Evolutionary conservation across 345 rosid genomes (phyloP), one percentile per base, ranked within the genome.

Genomic region (Viola odorata): DNA sequence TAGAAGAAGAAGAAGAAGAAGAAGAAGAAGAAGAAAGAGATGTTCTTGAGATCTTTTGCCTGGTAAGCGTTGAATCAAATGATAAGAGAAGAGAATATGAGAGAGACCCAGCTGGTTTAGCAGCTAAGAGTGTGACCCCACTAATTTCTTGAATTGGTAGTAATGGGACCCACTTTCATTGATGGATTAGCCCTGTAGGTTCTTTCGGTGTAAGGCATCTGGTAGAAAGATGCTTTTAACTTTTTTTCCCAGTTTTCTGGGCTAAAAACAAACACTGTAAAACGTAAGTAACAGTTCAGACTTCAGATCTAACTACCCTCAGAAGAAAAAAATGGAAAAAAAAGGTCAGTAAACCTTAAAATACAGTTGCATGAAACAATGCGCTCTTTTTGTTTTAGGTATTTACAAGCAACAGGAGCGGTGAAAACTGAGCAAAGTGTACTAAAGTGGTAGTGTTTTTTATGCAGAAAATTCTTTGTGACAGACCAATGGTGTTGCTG

Each of bases 31-130:
- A 17, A 62, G 11, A 32, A 5, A 53, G 61, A 49, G 60, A 50
- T 11, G 16, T 5, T 3, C 12, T 15, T 37, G 50, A 66, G 81
- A 71, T 71, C 71, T 74, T 23, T 54, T 9, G 15, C 40, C 10
- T 62, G 10, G 64, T 15, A 42, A 14, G 45, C 14, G 41, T n/a
- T 38, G 55, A 32, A 11, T 62, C 37, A 44, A 51, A 60, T 53
- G 55, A 45, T 17, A 5, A 14, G 38, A 14, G 38, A n/a, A 54
- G 55, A 5, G 60, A 53, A 41, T 56, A 36, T 65, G 66, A 53
- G 60, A 50, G 23, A 16, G 51, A 45, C 45, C 62, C 67, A 68
- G 69, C 72, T 67, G 73, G 69, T 45, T 15, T 53, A 57, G 50
- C 55, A 38, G 48, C 50, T 45, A 45, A 47, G 45, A 45, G 57